Evolutionary conservation across 176 grass and related monocot genomes (phyloP).

Genomic region (Carex parvula): DNA sequence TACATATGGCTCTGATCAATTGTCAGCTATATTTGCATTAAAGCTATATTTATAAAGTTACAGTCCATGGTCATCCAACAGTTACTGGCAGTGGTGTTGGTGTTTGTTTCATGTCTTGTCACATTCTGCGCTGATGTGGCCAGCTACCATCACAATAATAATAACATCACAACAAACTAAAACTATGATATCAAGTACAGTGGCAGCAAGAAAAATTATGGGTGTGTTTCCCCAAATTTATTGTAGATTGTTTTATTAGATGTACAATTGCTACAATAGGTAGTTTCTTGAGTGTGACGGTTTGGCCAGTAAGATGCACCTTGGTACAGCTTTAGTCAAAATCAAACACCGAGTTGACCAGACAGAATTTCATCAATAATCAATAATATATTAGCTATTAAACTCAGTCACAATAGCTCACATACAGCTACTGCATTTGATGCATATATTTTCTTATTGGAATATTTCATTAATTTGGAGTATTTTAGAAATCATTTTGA

Average conservation of each 20-base stretch:
- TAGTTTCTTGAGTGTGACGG: not conserved
- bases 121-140: not conserved
- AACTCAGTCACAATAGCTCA: not conserved
- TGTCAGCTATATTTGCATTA: not conserved
- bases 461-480: not conserved
- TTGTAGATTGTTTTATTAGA: slow-evolving; percentile 9
- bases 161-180: not conserved
- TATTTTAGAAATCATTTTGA: not conserved
- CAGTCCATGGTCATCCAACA: not conserved
- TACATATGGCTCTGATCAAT: not conserved
- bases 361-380: not conserved
- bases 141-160: not conserved
- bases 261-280: not conserved
- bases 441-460: not conserved
- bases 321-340: not conserved
- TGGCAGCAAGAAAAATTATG: not conserved
- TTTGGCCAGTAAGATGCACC: not conserved
- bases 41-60: not conserved
- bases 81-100: not conserved
- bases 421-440: not conserved
- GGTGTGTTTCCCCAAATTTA: not conserved
- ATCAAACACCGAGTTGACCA: not conserved
- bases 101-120: not conserved
- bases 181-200: slow-evolving; percentile 3
- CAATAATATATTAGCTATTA: not conserved